phyloP scores from a whole-genome alignment of 257 asterid genomes.

The Apocynum venetum region DNA sequence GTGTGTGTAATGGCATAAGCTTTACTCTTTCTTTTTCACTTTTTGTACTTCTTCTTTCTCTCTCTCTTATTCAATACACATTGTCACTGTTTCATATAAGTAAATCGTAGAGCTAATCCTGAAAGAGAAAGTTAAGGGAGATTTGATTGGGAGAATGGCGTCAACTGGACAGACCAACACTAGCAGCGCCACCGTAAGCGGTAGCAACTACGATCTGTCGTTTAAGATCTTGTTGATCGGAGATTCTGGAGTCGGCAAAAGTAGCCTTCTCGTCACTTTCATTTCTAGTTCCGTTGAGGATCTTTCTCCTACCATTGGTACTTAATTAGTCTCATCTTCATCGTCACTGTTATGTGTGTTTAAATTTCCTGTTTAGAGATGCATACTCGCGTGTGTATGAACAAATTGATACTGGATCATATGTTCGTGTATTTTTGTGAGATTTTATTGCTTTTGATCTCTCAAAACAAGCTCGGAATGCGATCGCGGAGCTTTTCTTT shows the following conservation, averaged over 20 bases:
- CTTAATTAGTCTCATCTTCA: not conserved
- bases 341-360: not conserved
- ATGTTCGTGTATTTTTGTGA: not conserved
- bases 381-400: not conserved
- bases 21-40: conserved; percentile 7
- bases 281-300: conserved; percentile 68
- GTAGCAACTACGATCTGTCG: conserved; percentile 73
- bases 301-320: conserved; percentile 92
- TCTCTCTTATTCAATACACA: conserved; percentile 7
- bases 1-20: not conserved
- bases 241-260: conserved; percentile 95
- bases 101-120: not conserved
- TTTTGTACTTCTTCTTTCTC: not conserved
- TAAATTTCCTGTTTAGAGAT: not conserved
- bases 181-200: conserved; percentile 16
- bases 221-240: conserved; percentile 92
- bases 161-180: conserved; percentile 43
- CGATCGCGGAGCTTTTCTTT: not conserved
- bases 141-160: conserved; percentile 42
- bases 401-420: not conserved
- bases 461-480: not conserved
- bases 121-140: not conserved
- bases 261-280: conserved; percentile 85
- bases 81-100: conserved; percentile 5
- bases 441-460: not conserved